phyloP scores from a whole-genome alignment of 176 grass and related monocot genomes.

The Cenchrus purpureus region DNA sequence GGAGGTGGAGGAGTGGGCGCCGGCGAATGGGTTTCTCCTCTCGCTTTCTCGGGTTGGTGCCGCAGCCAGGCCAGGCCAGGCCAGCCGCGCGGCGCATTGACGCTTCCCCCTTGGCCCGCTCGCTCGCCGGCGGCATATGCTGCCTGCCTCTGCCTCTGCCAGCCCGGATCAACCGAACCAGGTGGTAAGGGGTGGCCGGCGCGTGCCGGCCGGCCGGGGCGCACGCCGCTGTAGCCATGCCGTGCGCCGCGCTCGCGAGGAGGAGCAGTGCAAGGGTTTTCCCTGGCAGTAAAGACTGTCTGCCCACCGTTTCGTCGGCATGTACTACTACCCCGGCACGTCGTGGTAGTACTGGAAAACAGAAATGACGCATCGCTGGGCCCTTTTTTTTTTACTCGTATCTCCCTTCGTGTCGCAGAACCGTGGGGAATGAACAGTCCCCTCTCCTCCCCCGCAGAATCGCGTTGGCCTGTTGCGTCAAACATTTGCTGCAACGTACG shows the following conservation, averaged over 20 bases:
- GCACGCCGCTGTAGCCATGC: conserved; percentile 22
- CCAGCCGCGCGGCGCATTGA: conserved; percentile 32
- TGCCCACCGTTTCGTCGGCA: background rate
- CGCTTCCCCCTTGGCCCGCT: conserved; percentile 2
- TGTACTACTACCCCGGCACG: too few species aligned
- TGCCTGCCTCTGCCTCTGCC: background rate
- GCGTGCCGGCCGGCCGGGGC: conserved; percentile 34
- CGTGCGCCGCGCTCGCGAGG: background rate
- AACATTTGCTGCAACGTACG: background rate
- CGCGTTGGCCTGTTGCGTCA: conserved; percentile 11
- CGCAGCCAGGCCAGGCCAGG: too few species aligned
- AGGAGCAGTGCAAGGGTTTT: background rate
- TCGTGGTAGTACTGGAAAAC: background rate
- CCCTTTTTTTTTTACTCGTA: background rate
- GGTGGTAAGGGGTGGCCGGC: background rate
- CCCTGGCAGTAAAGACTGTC: background rate
- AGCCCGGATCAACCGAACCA: conserved; percentile 4
- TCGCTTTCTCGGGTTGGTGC: background rate
- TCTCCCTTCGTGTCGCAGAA: too few species aligned
- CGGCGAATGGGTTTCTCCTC: background rate
- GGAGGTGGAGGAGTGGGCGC: background rate
- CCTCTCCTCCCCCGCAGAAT: too few species aligned
- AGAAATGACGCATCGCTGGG: background rate
- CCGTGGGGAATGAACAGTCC: background rate
- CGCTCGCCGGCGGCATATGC: too few species aligned